Conservation (phyloP, 306 rosid species). For the Castanea crenata region DNA sequence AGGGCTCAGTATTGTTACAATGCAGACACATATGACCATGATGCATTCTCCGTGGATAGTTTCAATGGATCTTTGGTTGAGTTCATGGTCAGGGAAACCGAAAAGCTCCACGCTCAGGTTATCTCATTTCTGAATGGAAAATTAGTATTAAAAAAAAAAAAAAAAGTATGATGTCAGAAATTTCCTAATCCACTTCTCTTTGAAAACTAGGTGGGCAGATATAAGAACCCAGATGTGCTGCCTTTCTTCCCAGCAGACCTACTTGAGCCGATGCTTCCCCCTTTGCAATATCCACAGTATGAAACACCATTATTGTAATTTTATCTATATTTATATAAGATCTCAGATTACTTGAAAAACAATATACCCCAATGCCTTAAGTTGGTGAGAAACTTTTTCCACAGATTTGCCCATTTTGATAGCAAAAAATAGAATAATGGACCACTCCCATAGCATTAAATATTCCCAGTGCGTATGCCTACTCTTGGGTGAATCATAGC, state of each 20-base stretch:
- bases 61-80: conserved; percentile 61
- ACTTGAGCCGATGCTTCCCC: conserved; percentile 56
- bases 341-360: conserved; percentile 9
- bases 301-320: neutral
- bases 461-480: neutral
- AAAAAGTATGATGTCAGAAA: neutral
- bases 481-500: neutral
- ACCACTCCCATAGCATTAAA: neutral
- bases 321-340: neutral
- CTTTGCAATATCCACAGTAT: conserved; percentile 63
- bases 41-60: conserved; percentile 47
- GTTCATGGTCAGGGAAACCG: conserved; percentile 63
- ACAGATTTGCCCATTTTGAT: neutral
- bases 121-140: conserved; percentile 7
- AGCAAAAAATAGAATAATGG: neutral
- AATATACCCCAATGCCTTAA: neutral
- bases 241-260: conserved; percentile 49
- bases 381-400: neutral
- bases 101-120: conserved; percentile 72
- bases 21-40: conserved; percentile 46
- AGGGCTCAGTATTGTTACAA: conserved; percentile 58
- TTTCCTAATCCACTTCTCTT: conserved; percentile 19
- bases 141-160: neutral
- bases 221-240: conserved; percentile 64
- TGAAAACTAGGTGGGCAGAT: conserved; percentile 61